These are phyloP conservation scores for Alternaria novae-zelandiae DNA, from an alignment of 2,329 filamentous ascomycete genomes.

Conservation along the genomic window DNA sequence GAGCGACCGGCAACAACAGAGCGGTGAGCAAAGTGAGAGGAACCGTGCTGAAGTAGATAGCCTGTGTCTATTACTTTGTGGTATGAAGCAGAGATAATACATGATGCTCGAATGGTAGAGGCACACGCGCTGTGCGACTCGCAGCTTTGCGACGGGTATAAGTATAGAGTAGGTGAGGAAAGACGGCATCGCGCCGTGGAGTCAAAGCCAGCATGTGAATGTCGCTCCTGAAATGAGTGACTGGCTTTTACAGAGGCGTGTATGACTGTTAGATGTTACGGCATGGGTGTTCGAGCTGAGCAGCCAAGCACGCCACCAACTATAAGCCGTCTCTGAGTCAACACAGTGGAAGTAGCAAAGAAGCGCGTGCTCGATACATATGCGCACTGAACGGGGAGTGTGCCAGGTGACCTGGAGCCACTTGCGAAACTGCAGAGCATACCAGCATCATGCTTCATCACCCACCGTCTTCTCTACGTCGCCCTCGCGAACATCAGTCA, in stretches of 20 bases:
- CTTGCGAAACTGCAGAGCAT: neutral
- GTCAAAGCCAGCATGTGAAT: neutral
- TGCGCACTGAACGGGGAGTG: neutral
- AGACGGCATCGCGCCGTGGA: neutral
- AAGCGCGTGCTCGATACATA: neutral
- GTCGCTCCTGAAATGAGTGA: neutral
- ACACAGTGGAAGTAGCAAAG: neutral
- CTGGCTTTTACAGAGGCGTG: neutral
- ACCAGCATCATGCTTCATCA: conserved; percentile 6
- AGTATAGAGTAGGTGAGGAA: neutral
- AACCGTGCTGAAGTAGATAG: neutral
- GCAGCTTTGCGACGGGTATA: neutral
- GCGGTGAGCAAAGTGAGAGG: neutral
- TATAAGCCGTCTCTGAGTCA: neutral
- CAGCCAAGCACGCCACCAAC: neutral
- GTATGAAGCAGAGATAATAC: neutral
- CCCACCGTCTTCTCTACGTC: conserved; percentile 5
- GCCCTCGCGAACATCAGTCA: conserved; percentile 4
- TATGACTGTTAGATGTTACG: neutral
- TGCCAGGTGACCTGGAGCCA: neutral
- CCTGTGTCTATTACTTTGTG: neutral
- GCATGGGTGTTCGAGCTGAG: neutral
- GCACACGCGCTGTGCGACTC: no score
- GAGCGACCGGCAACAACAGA: neutral
- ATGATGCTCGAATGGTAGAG: neutral